Evolutionary conservation across 2,329 filamentous ascomycete genomes (phyloP), one percentile per base, ranked within the genome.

Genomic region (Elsinoe ampelina): DNA sequence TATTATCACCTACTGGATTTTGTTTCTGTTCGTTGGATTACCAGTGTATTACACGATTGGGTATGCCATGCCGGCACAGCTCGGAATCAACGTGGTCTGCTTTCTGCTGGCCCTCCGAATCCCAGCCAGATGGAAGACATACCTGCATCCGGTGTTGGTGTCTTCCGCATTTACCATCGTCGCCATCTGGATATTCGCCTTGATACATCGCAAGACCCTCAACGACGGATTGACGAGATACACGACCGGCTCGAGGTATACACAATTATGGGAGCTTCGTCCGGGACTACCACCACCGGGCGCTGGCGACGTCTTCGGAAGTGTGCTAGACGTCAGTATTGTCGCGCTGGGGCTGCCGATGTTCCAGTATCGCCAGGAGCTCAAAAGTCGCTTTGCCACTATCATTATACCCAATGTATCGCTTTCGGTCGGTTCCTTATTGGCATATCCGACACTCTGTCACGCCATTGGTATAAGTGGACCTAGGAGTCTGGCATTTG

Each of bases 321-420:
- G 75, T 41, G 66, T 78, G 5, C 73, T 84, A 1, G 80, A 84
- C 62, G 80, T 79, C 5, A 75, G 73, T 59, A 83, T 84, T 60
- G 77, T 83, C 0, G 73, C 79, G 1, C 73, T 84, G 2, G 80
- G 80, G 1, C 67, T 84, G 15, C 80, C 81, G 0, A 83, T 83
- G 79, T 83, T 78, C 65, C 76, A 78, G 57, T 82, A 82, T 67
- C 76, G 80, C 2, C 72, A 75, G 38, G 80, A 83, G 68, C 72
- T 84, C 12, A 70, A 71, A 19, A 57, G 50, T 35, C 58, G 64
- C 55, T 80, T 81, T 62, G 62, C 75, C 39, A 73, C 76, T 39
- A 82, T 84, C 57, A 68, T 79, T 3, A 65, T 79, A 1, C 80
- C 81, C 1, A 81, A 77, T 60, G 64, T 81, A 4, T 62, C 70